Conservation (phyloP, 73 alveolate genomes). For the Tetrahymena elliotti region DNA sequence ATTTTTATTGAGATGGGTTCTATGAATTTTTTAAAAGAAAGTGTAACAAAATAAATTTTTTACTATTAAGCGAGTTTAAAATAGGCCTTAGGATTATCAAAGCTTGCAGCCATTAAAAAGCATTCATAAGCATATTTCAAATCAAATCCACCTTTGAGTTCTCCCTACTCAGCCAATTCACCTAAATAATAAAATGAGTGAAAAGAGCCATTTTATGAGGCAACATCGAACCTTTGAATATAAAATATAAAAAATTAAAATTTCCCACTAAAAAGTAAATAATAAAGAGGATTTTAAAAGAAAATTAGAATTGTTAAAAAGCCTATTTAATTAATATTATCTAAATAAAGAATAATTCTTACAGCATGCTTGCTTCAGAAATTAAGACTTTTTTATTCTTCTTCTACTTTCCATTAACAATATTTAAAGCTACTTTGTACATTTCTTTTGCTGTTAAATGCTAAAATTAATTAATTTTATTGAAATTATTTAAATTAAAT, state of each 20-base stretch:
- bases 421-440: constrained; percentile 42
- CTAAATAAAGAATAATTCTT: not conserved
- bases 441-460: constrained; percentile 36
- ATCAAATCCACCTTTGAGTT: constrained; percentile 33
- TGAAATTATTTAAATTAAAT: not conserved
- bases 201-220: constrained; percentile 12
- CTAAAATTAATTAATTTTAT: not conserved
- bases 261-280: no score
- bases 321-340: no score
- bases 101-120: constrained; percentile 22
- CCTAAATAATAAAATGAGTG: constrained; percentile 30
- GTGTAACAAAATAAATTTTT: not conserved
- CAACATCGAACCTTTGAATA: not conserved
- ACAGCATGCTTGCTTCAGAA: constrained; percentile 29
- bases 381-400: constrained; percentile 17
- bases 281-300: no score
- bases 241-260: no score
- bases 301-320: no score
- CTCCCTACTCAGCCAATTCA: constrained; percentile 36
- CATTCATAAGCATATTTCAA: constrained; percentile 19
- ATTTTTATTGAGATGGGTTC: not conserved
- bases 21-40: no score
- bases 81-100: constrained; percentile 13
- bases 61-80: constrained; percentile 20
- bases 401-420: constrained; percentile 12